A percentile compares a stretch with the other conserved stretches of the same genome.
These are phyloP conservation scores for Bryoerythrophyllum caledonicum DNA, from an alignment of 225 moss, liverwort and hornwort species.

Conservation along the genomic window DNA sequence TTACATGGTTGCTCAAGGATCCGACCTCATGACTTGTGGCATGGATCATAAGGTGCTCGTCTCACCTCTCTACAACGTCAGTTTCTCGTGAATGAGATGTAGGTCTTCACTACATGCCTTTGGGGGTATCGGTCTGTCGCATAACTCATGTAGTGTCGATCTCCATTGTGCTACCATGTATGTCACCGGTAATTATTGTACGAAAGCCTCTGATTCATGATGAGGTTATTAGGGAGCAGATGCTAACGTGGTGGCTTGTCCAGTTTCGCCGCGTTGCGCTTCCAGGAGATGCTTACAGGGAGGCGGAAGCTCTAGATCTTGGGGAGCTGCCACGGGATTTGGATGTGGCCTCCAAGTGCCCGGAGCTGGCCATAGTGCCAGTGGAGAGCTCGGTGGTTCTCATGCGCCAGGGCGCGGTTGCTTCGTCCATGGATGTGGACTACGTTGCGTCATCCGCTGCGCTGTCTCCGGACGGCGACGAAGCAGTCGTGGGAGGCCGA, in stretches of 20 bases:
- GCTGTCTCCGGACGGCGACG: conserved; percentile 70
- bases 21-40: conserved; percentile 63
- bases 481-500: conserved; percentile 69
- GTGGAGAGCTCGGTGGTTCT: conserved; percentile 69
- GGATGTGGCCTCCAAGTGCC: conserved; percentile 51
- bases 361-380: conserved; percentile 64
- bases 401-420: conserved; percentile 51
- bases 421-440: conserved; percentile 49
- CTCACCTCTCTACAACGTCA: conserved; percentile 6
- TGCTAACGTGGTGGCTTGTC: conserved; percentile 21
- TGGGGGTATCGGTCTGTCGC: no score
- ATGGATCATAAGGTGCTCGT: conserved; percentile 73
- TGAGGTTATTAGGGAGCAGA: not conserved
- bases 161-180: not conserved
- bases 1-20: conserved; percentile 54
- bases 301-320: conserved; percentile 48
- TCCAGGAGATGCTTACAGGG: conserved; percentile 38
- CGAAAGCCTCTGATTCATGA: not conserved
- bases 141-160: no score
- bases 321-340: conserved; percentile 60
- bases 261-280: conserved; percentile 55
- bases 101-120: no score
- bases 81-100: no score
- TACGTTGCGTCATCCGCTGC: conserved; percentile 69
- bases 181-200: not conserved